phyloP scores from a whole-genome alignment of 225 moss, liverwort and hornwort species.

The Polytrichum commune region DNA sequence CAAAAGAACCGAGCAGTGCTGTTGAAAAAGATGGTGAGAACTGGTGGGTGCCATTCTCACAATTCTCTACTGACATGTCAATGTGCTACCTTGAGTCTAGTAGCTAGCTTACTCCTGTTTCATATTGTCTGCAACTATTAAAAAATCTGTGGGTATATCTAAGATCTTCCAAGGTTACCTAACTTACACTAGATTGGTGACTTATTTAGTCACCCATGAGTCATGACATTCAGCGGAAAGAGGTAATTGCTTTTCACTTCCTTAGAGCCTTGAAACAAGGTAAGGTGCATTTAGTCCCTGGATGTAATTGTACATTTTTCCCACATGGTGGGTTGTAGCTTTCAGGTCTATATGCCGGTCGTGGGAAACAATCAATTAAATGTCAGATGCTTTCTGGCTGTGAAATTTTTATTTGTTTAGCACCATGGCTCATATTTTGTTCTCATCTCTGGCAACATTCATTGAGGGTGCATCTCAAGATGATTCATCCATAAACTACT shows the following conservation, averaged over 20 bases:
- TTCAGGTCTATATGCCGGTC: background rate
- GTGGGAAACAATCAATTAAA: background rate
- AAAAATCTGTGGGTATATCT: no score
- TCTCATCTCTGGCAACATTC: no score
- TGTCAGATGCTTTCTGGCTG: background rate
- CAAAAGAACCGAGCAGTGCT: conserved; percentile 6
- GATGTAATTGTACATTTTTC: conserved; percentile 1
- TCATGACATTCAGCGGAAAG: no score
- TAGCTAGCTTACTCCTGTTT: no score
- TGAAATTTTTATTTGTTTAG: background rate
- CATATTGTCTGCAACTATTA: no score
- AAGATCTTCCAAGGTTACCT: no score
- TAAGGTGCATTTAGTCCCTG: background rate
- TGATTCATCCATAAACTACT: no score
- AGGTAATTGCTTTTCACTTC: no score
- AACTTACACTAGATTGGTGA: no score
- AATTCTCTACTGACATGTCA: conserved; percentile 31
- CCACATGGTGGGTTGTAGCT: conserved; percentile 4
- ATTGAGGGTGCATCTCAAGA: no score
- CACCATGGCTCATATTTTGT: no score
- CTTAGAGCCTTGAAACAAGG: background rate
- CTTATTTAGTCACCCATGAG: no score
- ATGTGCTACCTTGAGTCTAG: conserved; percentile 28
- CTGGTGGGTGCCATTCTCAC: conserved; percentile 46
- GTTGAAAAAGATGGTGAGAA: conserved; percentile 26